Evolutionary conservation across 495 filamentous ascomycete species (phyloP), one percentile per base, ranked within the genome.

Genomic region (Ramalina intermedia): DNA sequence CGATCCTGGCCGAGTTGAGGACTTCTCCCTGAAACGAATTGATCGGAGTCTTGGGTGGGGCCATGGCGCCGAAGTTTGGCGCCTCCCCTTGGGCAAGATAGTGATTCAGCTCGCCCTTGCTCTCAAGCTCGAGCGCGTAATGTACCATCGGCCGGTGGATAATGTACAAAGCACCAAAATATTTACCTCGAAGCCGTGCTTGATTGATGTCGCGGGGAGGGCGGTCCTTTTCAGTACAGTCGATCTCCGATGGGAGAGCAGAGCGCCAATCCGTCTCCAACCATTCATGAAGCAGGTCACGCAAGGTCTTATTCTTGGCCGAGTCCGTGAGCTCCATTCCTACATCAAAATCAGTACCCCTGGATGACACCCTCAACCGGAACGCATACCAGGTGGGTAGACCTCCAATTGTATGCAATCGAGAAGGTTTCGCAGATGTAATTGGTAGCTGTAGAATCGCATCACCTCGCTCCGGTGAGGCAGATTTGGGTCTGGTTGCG

Each of bases 131-230:
- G 60, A 90, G 63, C 49, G 75, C 69, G 58, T 79, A 62, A 49
- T 78, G 76, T 13, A 98, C 64, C 51, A 91, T 84, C 2, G 84
- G 85, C 35, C 91, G 75, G 60, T 90, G 83, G 14, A 91, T 88
- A 59, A 98, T 88, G 42, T 94, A 88, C 38, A 78, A 74, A 0
- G 87, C 90, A 20, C 91, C 91, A 66, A 87, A 96, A 63, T 90
- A 96, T 58, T 98, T 98, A 6, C 86, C 91, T 24, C 91, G 79
- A 43, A 96, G 72, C 4, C 91, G 79, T 16, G 91, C 90, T 6
- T 73, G 71, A 20, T 95, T 81, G 48, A 98, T 91, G 26, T 94
- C 81, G 2, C 51, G 54, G 2, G 87, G 70, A 2, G 85, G 86
- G 2, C 69, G 68, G 37, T 89, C 82, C 2, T 58, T 57, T 41